Percentiles rank a stretch among this genome's conserved stretches.
phyloP scores from a whole-genome alignment of 1,284 basidiomycete species.

The Fomitiporia mediterranea region DNA sequence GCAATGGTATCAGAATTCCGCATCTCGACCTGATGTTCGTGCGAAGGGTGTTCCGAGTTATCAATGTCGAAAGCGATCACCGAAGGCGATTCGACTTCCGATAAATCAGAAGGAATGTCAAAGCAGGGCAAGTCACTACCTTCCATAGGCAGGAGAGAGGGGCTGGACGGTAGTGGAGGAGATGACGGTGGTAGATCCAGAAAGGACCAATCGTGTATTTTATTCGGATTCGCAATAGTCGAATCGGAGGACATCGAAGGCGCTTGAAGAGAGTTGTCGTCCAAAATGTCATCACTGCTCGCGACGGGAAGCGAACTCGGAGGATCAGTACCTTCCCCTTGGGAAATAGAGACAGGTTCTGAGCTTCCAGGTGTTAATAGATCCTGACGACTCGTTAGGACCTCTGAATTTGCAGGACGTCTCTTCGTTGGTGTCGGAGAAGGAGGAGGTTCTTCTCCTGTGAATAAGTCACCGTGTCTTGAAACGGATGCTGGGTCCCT shows the following conservation, averaged over 20 bases:
- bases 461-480: not conserved
- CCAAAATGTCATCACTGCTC: constrained; percentile 16
- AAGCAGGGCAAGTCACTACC: constrained; percentile 14
- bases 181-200: constrained; percentile 19
- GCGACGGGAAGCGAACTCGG: constrained; percentile 17
- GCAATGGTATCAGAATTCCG: not conserved
- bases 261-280: not conserved
- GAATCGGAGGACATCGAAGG: constrained; percentile 12
- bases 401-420: not conserved
- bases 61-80: constrained; percentile 5
- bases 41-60: constrained; percentile 1
- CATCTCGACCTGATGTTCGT: not conserved
- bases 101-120: constrained; percentile 15
- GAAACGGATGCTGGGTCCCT: not conserved
- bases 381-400: not conserved
- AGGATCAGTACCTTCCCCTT: not conserved
- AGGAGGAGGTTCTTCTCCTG: constrained; percentile 9
- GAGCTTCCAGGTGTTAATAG: not conserved
- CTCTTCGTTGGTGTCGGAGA: constrained; percentile 17
- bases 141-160: constrained; percentile 9
- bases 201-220: constrained; percentile 17
- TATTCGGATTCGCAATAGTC: constrained; percentile 11
- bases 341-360: not conserved
- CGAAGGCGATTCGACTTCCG: constrained; percentile 9
- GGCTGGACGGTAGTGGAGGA: constrained; percentile 18